Base-by-base conservation (phyloP, 2,329 filamentous ascomycete genomes). In the Penicillium palitans region DNA sequence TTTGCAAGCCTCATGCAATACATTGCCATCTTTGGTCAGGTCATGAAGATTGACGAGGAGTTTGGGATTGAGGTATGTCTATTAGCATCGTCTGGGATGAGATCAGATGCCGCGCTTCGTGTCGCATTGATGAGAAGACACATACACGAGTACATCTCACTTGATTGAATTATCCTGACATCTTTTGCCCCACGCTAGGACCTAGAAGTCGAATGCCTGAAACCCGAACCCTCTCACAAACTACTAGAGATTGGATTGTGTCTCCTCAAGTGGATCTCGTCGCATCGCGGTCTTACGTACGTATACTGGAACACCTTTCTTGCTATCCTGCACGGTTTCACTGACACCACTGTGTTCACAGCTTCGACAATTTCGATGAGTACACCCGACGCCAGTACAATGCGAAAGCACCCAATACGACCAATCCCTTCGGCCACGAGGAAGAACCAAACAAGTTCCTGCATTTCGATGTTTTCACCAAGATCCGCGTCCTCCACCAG, bases 1-100 rank as follows among this genome's bases (percentile, higher is more conserved):
- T 97, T 98, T 76, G 91, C 93, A 61, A 93, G 92, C 70, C 80
- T 98, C 8, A 92, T 89, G 78, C 93, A 99, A 77, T 99, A 92
- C 84, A 90, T 98, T 61, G 90, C 88, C 73, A 85, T 93, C 41
- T 99, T 99, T 75, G 93, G 93, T 61, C 87, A 89, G 69, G 87
- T 87, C 44, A 87, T 96, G 73, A 97, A 96, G 79, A 90, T 98
- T 65, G 89, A 95, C 68, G 90, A 96, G 62, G 87, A 89, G 70
- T 83, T 97, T 62, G 91, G 93, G 70, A 90, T 97, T 64, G 93
- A 98, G 80, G 95, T 96, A 85, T 69, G 79, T 68, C 51, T 55
- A 54, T 33, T 41, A 21, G 17, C 29, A 31, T 53, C 17, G 35
- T 40, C n/a, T 37, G 41, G 35, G 37, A 29, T 42, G 7, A 42